Percentiles rank a stretch among this genome's conserved stretches.
Conservation (phyloP, 768 basidiomycete species). For the Tricholoma sp. region DNA sequence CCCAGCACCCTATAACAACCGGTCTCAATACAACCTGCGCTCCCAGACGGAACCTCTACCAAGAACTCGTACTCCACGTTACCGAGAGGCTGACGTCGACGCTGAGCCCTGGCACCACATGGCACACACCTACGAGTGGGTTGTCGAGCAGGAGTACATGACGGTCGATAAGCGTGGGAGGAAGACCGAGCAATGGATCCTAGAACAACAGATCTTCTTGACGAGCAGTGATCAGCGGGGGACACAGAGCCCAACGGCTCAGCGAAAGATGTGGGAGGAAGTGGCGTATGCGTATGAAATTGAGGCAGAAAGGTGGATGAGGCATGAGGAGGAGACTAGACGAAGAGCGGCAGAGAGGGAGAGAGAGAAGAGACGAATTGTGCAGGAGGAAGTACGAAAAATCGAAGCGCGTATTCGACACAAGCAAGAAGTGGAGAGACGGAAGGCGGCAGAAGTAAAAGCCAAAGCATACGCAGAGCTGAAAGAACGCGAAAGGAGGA, state of each 20-base stretch:
- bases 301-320: constrained; percentile 50
- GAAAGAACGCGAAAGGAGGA: constrained; percentile 40
- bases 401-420: constrained; percentile 49
- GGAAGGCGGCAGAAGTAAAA: constrained; percentile 44
- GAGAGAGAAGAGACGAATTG: constrained; percentile 37
- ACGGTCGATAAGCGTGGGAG: constrained; percentile 38
- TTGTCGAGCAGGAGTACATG: constrained; percentile 47
- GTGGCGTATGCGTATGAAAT: constrained; percentile 45
- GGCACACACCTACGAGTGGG: constrained; percentile 43
- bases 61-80: constrained; percentile 3
- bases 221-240: constrained; percentile 9
- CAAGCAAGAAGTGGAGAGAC: constrained; percentile 45
- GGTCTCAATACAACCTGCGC: constrained; percentile 4
- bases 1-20: not conserved
- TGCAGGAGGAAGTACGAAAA: constrained; percentile 50
- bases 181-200: constrained; percentile 62
- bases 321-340: constrained; percentile 41
- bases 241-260: constrained; percentile 9
- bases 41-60: constrained; percentile 5
- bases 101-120: constrained; percentile 36
- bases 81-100: constrained; percentile 6
- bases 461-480: constrained; percentile 30
- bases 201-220: constrained; percentile 48
- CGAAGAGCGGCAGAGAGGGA: constrained; percentile 41
- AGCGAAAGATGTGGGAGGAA: constrained; percentile 47